Evolutionary conservation across 73 alveolate species (phyloP).

Genomic region (Uronychia binucleata): DNA sequence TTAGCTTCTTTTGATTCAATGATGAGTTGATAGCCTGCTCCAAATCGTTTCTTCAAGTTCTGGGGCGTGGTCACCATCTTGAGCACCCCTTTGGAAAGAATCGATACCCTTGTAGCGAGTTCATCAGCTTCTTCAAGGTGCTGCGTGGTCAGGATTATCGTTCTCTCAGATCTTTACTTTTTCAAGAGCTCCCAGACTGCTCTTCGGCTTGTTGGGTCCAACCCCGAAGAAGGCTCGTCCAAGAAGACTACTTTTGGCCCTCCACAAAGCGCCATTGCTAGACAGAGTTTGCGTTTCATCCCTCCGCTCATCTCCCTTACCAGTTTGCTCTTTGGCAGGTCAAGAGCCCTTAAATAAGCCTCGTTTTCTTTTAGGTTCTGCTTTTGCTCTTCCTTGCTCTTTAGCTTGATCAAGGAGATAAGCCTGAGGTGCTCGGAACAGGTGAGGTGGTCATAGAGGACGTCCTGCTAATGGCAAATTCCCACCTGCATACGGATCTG

Average conservation of each 20-base stretch:
- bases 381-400: not conserved
- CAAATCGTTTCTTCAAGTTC: slow-evolving; percentile 70
- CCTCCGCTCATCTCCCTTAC: slow-evolving; percentile 43
- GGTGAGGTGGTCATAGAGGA: slow-evolving; percentile 66
- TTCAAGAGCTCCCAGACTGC: slow-evolving; percentile 68
- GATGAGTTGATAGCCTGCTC: slow-evolving; percentile 83
- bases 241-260: slow-evolving; percentile 69
- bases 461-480: slow-evolving; percentile 69
- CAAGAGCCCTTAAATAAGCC: not conserved
- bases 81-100: slow-evolving; percentile 87
- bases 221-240: slow-evolving; percentile 87
- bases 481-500: slow-evolving; percentile 61
- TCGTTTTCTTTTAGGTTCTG: not conserved
- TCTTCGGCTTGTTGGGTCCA: slow-evolving; percentile 71
- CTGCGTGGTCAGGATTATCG: slow-evolving; percentile 84
- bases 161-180: slow-evolving; percentile 45
- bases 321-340: not conserved
- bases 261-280: slow-evolving; percentile 67
- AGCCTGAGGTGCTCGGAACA: slow-evolving; percentile 45
- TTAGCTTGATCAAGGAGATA: slow-evolving; percentile 22
- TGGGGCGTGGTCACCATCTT: slow-evolving; percentile 82
- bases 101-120: slow-evolving; percentile 90
- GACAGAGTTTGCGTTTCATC: slow-evolving; percentile 77
- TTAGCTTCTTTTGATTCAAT: slow-evolving; percentile 6
- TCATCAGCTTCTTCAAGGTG: slow-evolving; percentile 96